Evolutionary conservation across 176 grass and related monocot species (phyloP), one percentile per base, ranked within the genome.

Genomic region (Aegilops bicornis): DNA sequence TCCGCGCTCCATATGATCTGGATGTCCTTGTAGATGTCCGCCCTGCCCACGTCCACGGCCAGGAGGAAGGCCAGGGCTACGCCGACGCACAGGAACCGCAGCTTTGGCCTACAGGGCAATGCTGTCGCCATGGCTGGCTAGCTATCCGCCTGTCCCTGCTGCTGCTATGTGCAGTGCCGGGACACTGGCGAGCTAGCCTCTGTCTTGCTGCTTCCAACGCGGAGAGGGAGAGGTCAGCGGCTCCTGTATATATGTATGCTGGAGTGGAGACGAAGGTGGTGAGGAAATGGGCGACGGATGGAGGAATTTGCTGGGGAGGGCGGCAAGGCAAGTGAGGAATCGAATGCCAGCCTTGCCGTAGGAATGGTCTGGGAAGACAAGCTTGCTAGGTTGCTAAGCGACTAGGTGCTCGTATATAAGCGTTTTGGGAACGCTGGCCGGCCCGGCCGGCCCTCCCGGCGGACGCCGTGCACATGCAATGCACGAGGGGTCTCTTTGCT

Each of bases 1-100:
- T 22, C 20, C 36, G 39, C 36, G 66, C 88, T 86, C 86, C 71
- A 90, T 32, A 78, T 73, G 48, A 85, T 8, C 48, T 84, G 50
- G 20, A 85, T 69, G 0, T 81, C 8, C 17, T 81, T 11, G 86
- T 37, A 32, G 17, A 85, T 24, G 22, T 6, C 43, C 10, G 89
- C 89, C 61, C 36, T 8, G 61, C 45, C 32, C 69, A 8, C 36
- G 0, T 42, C 39, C 0, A 10, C 15, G 12, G 64, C 85, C 3
- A 79, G 14, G 22, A 91, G 39, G 13, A 63, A 45, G 14, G 6
- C 60, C 2, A 75, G 11, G 23, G 13, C 60, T 1, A 61, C 5
- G 4, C 10, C 0, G 0, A 81, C 54, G 56, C 56, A 59, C 56
- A 59, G 56, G 19, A 59, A 20, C 56, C 7, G 56, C 56, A 59